Evolutionary conservation across 1,284 basidiomycete genomes (phyloP).

Genomic region (Sutorius eximius): DNA sequence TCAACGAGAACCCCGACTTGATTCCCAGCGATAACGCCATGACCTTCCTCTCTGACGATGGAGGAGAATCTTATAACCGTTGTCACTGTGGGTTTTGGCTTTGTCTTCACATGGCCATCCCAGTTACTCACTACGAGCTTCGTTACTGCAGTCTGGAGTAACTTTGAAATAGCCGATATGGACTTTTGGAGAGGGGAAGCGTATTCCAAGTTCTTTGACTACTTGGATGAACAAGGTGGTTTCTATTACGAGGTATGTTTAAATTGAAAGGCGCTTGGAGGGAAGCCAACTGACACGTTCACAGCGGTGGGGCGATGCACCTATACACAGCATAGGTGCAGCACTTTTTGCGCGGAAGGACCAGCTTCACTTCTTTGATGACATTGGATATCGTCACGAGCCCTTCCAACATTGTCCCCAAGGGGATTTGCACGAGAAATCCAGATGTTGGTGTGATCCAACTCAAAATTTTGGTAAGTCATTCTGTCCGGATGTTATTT

Average conservation of each 20-base stretch:
- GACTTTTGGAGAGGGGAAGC: conserved; percentile 83
- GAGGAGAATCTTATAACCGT: conserved; percentile 77
- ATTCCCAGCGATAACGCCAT: conserved; percentile 75
- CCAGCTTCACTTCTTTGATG: conserved; percentile 78
- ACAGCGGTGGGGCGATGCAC: conserved; percentile 88
- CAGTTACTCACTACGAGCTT: background rate
- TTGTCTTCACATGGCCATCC: background rate
- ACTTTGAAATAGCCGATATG: conserved; percentile 86
- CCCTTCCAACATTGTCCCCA: conserved; percentile 82
- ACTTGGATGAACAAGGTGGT: conserved; percentile 83
- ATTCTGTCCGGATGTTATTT: background rate
- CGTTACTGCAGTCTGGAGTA: conserved; percentile 71
- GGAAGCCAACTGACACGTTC: background rate
- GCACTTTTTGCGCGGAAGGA: conserved; percentile 79
- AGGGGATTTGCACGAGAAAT: conserved; percentile 53
- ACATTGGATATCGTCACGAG: conserved; percentile 67
- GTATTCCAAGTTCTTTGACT: conserved; percentile 85
- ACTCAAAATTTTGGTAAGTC: conserved; percentile 62
- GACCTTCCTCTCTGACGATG: conserved; percentile 80
- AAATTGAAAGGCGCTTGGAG: background rate
- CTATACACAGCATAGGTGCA: conserved; percentile 85
- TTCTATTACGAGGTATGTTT: conserved; percentile 79
- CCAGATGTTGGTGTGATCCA: conserved; percentile 69
- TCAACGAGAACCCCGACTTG: conserved; percentile 65
- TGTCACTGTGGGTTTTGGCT: conserved; percentile 72